Percentiles rank a stretch among this genome's conserved stretches.
Evolutionary conservation across 306 rosid genomes (phyloP).

Genomic region (Corylus heterophylla): DNA sequence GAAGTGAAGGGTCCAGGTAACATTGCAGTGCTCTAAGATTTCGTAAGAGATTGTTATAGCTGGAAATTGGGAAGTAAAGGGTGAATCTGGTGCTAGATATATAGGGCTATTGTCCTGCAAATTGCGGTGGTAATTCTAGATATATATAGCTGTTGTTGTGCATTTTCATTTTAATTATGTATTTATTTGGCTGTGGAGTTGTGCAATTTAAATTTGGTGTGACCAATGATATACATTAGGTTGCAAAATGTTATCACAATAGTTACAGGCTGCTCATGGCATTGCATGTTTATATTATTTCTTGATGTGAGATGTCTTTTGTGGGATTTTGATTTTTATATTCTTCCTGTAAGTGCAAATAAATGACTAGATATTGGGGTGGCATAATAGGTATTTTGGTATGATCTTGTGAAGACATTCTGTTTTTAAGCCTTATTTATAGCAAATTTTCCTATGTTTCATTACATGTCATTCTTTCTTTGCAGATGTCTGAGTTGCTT

Average conservation of each 20-base stretch:
- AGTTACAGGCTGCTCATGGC: not conserved
- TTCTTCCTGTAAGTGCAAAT: not conserved
- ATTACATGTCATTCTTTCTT: conserved; percentile 27
- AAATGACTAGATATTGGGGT: not conserved
- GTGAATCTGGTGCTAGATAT: not conserved
- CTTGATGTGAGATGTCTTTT: not conserved
- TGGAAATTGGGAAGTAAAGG: not conserved
- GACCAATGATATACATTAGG: not conserved
- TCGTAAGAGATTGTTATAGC: not conserved
- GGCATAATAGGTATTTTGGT: not conserved
- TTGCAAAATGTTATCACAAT: not conserved
- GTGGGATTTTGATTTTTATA: conserved; percentile 1
- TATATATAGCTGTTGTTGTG: not conserved
- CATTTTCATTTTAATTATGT: not conserved
- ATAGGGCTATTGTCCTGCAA: not conserved
- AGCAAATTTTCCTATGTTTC: not conserved
- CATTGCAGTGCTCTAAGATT: not conserved
- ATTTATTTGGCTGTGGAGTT: not conserved
- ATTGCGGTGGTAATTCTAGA: not conserved
- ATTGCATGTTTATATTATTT: no score
- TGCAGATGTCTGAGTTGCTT: conserved; percentile 94
- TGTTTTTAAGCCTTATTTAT: conserved; percentile 20
- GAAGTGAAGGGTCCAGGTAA: no score
- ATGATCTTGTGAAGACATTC: conserved; percentile 7
- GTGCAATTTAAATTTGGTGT: not conserved